Evolutionary conservation across 2,329 filamentous ascomycete genomes (phyloP).

Genomic region (Monosporascus sp.): DNA sequence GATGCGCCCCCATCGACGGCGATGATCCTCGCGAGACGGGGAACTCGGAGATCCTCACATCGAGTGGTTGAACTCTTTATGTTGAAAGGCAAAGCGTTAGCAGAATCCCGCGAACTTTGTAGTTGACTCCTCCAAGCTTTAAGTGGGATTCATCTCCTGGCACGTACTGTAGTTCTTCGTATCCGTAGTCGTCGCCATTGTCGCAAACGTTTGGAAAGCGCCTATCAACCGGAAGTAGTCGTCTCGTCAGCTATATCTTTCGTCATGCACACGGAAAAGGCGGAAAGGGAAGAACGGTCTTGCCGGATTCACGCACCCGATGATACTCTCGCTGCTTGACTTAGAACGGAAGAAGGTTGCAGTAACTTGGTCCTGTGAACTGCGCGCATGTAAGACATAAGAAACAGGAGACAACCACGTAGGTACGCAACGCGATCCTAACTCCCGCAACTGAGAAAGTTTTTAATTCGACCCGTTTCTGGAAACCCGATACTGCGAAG

Average conservation of each 20-base stretch:
- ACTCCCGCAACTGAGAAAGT: background rate
- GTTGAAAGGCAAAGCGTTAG: too few species aligned
- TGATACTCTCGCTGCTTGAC: background rate
- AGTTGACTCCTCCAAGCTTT: too few species aligned
- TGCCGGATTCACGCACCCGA: background rate
- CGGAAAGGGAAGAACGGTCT: too few species aligned
- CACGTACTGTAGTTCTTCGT: slow-evolving; percentile 59
- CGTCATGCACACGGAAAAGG: too few species aligned
- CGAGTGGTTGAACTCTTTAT: slow-evolving; percentile 67
- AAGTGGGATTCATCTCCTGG: too few species aligned
- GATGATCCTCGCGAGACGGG: background rate
- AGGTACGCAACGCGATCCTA: background rate
- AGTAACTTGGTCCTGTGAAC: background rate
- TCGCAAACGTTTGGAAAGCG: slow-evolving; percentile 30
- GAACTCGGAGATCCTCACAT: slow-evolving; percentile 52
- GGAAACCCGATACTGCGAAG: too few species aligned
- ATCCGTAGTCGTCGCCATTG: slow-evolving; percentile 68
- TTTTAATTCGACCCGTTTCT: too few species aligned
- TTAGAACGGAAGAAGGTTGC: background rate
- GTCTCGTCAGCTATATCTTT: background rate
- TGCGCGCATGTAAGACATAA: slow-evolving; percentile 25
- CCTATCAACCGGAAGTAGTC: slow-evolving; percentile 4
- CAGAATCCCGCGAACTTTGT: too few species aligned
- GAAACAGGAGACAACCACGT: too few species aligned
- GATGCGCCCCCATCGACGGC: slow-evolving; percentile 5